phyloP scores from a whole-genome alignment of 805 yeast genomes.

The Ogataea parapolymorpha region DNA sequence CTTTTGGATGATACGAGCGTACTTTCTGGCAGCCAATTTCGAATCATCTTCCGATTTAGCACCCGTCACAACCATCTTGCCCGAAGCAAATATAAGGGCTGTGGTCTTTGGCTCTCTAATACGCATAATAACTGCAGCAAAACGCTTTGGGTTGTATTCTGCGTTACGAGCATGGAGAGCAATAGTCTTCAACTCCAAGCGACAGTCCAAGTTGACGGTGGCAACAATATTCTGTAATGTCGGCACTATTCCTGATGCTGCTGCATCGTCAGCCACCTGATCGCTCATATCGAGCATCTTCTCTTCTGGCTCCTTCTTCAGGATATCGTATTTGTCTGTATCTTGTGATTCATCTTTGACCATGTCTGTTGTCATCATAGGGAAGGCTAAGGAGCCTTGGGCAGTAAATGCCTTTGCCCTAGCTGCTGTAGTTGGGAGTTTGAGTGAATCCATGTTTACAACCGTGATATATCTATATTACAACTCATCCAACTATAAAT shows the following conservation, averaged over 20 bases:
- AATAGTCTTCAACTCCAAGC: slow-evolving; percentile 92
- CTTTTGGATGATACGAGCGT: slow-evolving; percentile 96
- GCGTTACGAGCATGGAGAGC: slow-evolving; percentile 99
- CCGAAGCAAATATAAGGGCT: slow-evolving; percentile 95
- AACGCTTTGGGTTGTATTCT: slow-evolving; percentile 96
- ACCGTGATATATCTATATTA: slow-evolving; percentile 14
- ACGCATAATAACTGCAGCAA: slow-evolving; percentile 99
- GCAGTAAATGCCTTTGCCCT: slow-evolving; percentile 72
- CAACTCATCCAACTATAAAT: slow-evolving; percentile 18
- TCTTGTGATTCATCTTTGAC: slow-evolving; percentile 20
- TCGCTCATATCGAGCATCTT: slow-evolving; percentile 32
- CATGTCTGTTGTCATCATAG: slow-evolving; percentile 43
- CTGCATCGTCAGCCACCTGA: slow-evolving; percentile 52
- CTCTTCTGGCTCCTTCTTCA: slow-evolving; percentile 23
- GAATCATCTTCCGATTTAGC: slow-evolving; percentile 98
- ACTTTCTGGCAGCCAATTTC: slow-evolving; percentile 95
- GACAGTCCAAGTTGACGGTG: slow-evolving; percentile 93
- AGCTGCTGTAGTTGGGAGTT: slow-evolving; percentile 74
- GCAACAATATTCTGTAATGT: slow-evolving; percentile 95
- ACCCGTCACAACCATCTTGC: slow-evolving; percentile 99
- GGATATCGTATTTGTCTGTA: slow-evolving; percentile 22
- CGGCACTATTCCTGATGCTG: slow-evolving; percentile 94
- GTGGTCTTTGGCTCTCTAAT: slow-evolving; percentile 98
- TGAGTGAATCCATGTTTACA: slow-evolving; percentile 60
- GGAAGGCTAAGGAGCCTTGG: slow-evolving; percentile 59